phyloP scores from a whole-genome alignment of 257 asterid species.

The Leptodermis oblonga region DNA sequence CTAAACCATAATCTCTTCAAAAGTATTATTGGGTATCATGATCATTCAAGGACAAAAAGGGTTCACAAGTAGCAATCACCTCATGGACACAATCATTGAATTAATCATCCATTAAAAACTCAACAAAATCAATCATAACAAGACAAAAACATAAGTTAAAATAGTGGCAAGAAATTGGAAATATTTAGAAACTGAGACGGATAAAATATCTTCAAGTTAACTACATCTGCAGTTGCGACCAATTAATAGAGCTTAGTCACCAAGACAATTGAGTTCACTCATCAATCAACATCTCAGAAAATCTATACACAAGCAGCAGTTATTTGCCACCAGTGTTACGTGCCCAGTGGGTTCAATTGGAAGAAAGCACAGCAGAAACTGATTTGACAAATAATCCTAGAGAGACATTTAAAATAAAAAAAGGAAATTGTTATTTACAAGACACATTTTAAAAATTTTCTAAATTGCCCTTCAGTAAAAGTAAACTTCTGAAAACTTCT shows the following conservation, averaged over 20 bases:
- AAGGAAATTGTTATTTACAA: too few relatives aligned
- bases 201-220: background rate
- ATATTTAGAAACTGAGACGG: background rate
- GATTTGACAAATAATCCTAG: background rate
- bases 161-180: background rate
- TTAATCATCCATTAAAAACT: background rate
- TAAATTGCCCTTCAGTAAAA: too few relatives aligned
- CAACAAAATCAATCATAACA: background rate
- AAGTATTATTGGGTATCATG: background rate
- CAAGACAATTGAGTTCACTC: background rate
- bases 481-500: too few relatives aligned
- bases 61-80: background rate
- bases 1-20: background rate
- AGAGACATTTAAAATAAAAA: conserved; percentile 1
- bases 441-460: too few relatives aligned
- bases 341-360: background rate
- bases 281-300: background rate
- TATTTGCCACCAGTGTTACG: background rate
- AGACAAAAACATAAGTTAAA: background rate
- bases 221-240: background rate
- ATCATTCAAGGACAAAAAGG: background rate
- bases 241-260: background rate
- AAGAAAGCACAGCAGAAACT: background rate
- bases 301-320: background rate
- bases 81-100: background rate